Evolutionary conservation across 805 yeast species (phyloP).

Genomic region (Groenewaldozyma tartarivorans): DNA sequence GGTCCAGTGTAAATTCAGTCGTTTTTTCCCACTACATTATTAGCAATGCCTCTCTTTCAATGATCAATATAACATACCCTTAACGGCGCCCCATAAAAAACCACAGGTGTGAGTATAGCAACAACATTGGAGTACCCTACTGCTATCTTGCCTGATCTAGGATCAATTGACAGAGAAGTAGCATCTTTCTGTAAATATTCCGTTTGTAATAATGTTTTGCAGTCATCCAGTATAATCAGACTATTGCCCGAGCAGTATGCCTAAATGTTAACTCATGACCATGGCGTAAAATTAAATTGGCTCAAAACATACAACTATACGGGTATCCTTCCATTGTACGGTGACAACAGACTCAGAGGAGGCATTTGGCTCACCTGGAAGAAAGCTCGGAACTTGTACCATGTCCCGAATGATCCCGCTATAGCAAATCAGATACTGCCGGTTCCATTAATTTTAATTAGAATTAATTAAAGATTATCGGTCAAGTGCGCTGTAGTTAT

Average conservation of each 20-base stretch:
- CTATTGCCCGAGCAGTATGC: constrained; percentile 86
- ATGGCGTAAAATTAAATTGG: not conserved
- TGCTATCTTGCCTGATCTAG: constrained; percentile 41
- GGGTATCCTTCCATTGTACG: constrained; percentile 55
- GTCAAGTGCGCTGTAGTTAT: constrained; percentile 19
- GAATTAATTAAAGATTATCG: no score
- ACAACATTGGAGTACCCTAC: constrained; percentile 18
- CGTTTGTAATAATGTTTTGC: constrained; percentile 58
- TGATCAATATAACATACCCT: constrained; percentile 2
- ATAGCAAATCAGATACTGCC: no score
- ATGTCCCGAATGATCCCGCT: no score
- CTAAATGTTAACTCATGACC: constrained; percentile 10
- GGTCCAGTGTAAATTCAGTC: not conserved
- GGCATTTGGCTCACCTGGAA: constrained; percentile 79
- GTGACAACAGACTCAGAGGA: constrained; percentile 47
- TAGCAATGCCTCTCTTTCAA: not conserved
- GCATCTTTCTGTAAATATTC: constrained; percentile 63
- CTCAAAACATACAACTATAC: constrained; percentile 35
- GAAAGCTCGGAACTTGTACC: no score
- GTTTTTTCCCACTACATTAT: constrained; percentile 7
- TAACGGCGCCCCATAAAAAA: constrained; percentile 15
- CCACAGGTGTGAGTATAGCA: constrained; percentile 17
- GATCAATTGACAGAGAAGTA: constrained; percentile 52
- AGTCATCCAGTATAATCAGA: constrained; percentile 52
- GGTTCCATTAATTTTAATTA: no score